Evolutionary conservation across 495 filamentous ascomycete species (phyloP).

Genomic region (Friedmanniomyces simplex): DNA sequence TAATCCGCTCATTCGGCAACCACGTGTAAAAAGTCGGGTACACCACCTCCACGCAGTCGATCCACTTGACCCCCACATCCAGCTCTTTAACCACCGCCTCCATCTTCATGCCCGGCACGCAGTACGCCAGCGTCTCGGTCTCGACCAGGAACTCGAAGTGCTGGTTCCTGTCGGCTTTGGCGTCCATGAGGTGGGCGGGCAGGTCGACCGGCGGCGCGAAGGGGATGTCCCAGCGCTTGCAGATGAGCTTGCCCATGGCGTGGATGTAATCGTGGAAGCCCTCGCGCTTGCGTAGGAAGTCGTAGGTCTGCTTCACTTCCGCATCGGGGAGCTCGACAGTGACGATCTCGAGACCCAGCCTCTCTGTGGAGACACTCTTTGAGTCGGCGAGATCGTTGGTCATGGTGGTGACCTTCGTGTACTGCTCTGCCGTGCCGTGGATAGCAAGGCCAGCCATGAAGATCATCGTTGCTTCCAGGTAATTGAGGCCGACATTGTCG

Average conservation of each 20-base stretch:
- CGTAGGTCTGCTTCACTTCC: slow-evolving; percentile 37
- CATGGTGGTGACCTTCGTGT: slow-evolving; percentile 2
- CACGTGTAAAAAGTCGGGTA: slow-evolving; percentile 47
- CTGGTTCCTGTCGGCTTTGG: slow-evolving; percentile 27
- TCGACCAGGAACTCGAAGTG: slow-evolving; percentile 60
- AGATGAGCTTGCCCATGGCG: slow-evolving; percentile 30
- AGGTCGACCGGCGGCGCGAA: slow-evolving; percentile 27
- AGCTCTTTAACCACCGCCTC: slow-evolving; percentile 51
- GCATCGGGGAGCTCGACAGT: slow-evolving; percentile 35
- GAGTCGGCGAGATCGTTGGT: slow-evolving; percentile 12
- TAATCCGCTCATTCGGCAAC: slow-evolving; percentile 63
- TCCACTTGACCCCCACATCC: slow-evolving; percentile 34
- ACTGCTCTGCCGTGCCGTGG: slow-evolving; percentile 28
- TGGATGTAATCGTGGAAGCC: slow-evolving; percentile 13
- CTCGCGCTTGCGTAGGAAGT: slow-evolving; percentile 14
- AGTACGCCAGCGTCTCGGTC: slow-evolving; percentile 47
- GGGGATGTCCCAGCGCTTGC: slow-evolving; percentile 23
- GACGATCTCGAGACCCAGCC: slow-evolving; percentile 48
- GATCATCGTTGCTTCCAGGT: slow-evolving; percentile 26
- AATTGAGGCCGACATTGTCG: slow-evolving; percentile 19
- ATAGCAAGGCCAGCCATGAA: slow-evolving; percentile 34
- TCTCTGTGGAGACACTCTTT: slow-evolving; percentile 31
- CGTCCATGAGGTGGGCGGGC: slow-evolving; percentile 6
- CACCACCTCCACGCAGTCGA: slow-evolving; percentile 45
- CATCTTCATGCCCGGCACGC: slow-evolving; percentile 71